A percentile compares a stretch with the other conserved stretches of the same genome.
Conservation (phyloP, 2,329 filamentous ascomycete species). For the Exophiala alcalophila region DNA sequence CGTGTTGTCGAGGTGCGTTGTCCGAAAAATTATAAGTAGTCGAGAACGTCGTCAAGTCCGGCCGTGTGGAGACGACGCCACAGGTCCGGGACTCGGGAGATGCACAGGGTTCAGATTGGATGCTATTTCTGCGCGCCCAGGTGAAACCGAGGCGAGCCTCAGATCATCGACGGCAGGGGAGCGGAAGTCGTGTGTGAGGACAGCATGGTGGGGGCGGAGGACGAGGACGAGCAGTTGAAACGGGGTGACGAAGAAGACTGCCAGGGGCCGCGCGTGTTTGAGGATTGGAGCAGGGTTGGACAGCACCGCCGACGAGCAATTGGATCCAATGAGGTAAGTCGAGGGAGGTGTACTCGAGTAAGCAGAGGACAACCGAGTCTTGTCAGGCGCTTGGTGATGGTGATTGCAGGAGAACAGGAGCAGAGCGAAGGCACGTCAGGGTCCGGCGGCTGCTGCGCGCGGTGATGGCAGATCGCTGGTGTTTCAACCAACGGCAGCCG, state of each 20-base stretch:
- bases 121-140: slow-evolving; percentile 18
- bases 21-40: slow-evolving; percentile 17
- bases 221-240: slow-evolving; percentile 14
- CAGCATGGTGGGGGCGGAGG: slow-evolving; percentile 6
- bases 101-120: slow-evolving; percentile 13
- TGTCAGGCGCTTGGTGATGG: slow-evolving; percentile 23
- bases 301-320: slow-evolving; percentile 4
- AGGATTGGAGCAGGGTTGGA: slow-evolving; percentile 12
- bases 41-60: slow-evolving; percentile 1
- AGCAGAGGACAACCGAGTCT: slow-evolving; percentile 4
- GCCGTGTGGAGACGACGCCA: slow-evolving; percentile 9
- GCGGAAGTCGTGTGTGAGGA: slow-evolving; percentile 3
- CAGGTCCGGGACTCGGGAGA: slow-evolving; percentile 3
- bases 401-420: slow-evolving; percentile 22
- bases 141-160: slow-evolving; percentile 16
- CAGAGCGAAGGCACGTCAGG: too few relatives aligned
- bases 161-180: slow-evolving; percentile 8
- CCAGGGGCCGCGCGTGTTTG: slow-evolving; percentile 19
- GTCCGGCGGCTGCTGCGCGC: slow-evolving; percentile 19
- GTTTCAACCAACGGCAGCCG: slow-evolving; percentile 8
- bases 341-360: slow-evolving; percentile 2
- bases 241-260: slow-evolving; percentile 5
- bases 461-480: slow-evolving; percentile 3
- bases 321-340: slow-evolving; percentile 13
- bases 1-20: slow-evolving; percentile 5